phyloP scores from a whole-genome alignment of 768 basidiomycete genomes.

The Phaeotremella skinneri region DNA sequence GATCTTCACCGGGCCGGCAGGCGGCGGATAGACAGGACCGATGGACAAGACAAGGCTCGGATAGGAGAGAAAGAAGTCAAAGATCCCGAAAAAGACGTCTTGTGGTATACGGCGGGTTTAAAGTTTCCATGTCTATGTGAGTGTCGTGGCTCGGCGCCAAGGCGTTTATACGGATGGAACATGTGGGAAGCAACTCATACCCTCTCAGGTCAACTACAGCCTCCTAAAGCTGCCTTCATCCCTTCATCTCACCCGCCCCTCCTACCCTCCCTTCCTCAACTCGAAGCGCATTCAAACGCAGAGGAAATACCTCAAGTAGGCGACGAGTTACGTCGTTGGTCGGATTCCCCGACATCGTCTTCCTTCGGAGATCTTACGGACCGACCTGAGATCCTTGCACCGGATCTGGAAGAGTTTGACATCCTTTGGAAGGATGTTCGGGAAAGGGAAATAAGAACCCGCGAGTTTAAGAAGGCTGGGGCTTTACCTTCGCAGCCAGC shows the following conservation, averaged over 20 bases:
- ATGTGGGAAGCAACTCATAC: too few relatives aligned
- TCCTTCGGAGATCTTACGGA: too few relatives aligned
- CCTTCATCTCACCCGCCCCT: background rate
- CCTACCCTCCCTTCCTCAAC: background rate
- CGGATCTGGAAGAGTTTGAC: slow-evolving; percentile 8
- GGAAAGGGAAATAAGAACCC: background rate
- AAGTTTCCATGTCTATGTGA: slow-evolving; percentile 7
- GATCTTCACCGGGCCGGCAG: background rate
- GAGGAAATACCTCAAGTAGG: slow-evolving; percentile 1
- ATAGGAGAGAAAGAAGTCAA: background rate
- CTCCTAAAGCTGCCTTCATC: background rate
- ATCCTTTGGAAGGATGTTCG: background rate
- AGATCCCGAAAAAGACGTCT: background rate
- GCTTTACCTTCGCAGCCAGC: too few relatives aligned
- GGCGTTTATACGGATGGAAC: too few relatives aligned
- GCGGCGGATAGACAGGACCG: background rate
- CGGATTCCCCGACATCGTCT: background rate
- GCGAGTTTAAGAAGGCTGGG: too few relatives aligned
- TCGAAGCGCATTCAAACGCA: background rate
- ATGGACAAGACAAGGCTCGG: background rate
- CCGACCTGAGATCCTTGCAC: too few relatives aligned
- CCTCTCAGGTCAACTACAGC: background rate
- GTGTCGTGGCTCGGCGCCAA: background rate
- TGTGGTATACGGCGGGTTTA: slow-evolving; percentile 12
- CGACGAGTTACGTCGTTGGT: slow-evolving; percentile 3